Evolutionary conservation across 2,329 filamentous ascomycete genomes (phyloP).

Genomic region (Annulohypoxylon truncatum): DNA sequence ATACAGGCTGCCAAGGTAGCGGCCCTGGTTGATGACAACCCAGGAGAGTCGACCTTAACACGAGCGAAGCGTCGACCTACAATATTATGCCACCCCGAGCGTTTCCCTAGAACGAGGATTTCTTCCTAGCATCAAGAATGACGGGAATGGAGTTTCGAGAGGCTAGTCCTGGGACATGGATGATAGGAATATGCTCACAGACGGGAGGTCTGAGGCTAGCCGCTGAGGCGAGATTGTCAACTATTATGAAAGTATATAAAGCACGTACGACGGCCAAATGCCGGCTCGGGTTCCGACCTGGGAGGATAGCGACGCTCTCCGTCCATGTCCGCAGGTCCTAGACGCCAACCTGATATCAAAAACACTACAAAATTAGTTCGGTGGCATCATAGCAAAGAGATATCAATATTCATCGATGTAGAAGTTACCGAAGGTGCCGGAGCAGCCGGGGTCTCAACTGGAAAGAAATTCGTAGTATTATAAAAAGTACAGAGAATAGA

Average conservation of each 20-base stretch:
- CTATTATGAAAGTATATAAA: slow-evolving; percentile 45
- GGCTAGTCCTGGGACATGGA: slow-evolving; percentile 51
- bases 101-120: slow-evolving; percentile 52
- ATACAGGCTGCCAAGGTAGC: slow-evolving; percentile 48
- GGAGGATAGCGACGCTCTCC: slow-evolving; percentile 42
- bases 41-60: slow-evolving; percentile 48
- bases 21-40: slow-evolving; percentile 54
- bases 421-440: too few species aligned
- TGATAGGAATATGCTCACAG: slow-evolving; percentile 45
- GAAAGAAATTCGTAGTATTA: not conserved
- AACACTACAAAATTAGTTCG: slow-evolving; percentile 46
- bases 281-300: slow-evolving; percentile 27
- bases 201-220: slow-evolving; percentile 41
- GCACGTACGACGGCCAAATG: slow-evolving; percentile 34
- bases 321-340: slow-evolving; percentile 41
- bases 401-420: not conserved
- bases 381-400: not conserved
- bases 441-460: too few species aligned
- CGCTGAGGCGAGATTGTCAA: slow-evolving; percentile 42
- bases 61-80: slow-evolving; percentile 38
- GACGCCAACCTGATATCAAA: slow-evolving; percentile 43
- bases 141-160: slow-evolving; percentile 52
- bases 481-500: not conserved
- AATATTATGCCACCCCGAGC: slow-evolving; percentile 45
- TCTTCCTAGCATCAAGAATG: slow-evolving; percentile 47